Evolutionary conservation across 345 rosid species (phyloP).

Genomic region (Raphanus sativus): DNA sequence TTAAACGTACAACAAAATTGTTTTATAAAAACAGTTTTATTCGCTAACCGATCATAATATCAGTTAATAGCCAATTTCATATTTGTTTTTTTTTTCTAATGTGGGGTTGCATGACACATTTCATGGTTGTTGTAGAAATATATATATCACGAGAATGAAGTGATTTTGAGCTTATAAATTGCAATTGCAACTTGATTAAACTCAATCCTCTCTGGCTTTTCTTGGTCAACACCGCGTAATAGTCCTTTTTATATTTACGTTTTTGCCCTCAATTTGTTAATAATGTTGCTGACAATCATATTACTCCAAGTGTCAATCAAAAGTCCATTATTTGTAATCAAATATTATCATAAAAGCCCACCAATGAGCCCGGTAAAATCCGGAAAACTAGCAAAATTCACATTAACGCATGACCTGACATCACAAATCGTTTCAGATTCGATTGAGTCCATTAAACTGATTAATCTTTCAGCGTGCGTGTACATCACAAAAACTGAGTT

Average conservation of each 20-base stretch:
- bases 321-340: not conserved
- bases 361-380: not conserved
- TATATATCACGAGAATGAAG: conserved; percentile 18
- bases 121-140: not conserved
- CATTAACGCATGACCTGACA: not conserved
- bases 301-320: not conserved
- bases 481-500: not conserved
- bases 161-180: not conserved
- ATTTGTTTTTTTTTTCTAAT: not conserved
- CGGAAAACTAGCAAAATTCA: not conserved
- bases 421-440: not conserved
- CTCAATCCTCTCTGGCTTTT: not conserved
- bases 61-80: not conserved
- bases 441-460: not conserved
- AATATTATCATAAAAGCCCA: not conserved
- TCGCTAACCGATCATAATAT: not conserved
- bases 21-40: not conserved
- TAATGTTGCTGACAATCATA: not conserved
- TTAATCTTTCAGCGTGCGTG: not conserved
- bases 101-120: not conserved
- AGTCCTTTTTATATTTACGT: not conserved
- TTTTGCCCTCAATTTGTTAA: not conserved
- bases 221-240: conserved; percentile 29
- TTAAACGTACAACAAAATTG: not conserved
- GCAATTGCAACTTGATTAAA: conserved; percentile 1